Base-by-base conservation (phyloP, 225 moss, liverwort and hornwort genomes). In the Bryoerythrophyllum caledonicum region DNA sequence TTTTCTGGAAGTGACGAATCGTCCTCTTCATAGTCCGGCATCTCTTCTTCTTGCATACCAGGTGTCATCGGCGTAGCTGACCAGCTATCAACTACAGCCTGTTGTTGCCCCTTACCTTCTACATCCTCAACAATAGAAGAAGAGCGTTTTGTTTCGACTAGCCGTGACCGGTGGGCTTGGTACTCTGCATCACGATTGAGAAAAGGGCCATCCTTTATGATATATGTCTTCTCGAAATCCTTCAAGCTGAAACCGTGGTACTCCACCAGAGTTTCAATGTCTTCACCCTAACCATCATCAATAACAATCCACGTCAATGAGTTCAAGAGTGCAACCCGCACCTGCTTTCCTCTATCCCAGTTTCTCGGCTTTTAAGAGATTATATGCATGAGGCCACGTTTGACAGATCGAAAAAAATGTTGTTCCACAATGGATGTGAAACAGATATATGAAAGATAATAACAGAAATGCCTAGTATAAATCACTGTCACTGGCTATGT, bases 241-340 rank as follows among this genome's bases (percentile, higher is more conserved):
- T 93, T 99, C 51, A 92, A 77, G 49, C 84, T 86, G 81, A 99
- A 99, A 30, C 99, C 95, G 76, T 95, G 90, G 68, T 95, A 89
- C 78, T 82, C 74, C 58, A 93, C 79, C 70, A 99, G 76, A 66
- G 82, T 74, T 68, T 93, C 89, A 64, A 91, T 88, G 67, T 92
- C 88, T 81, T 99, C 95, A 63, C 90, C 93, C 93, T 96, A 67
- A 4, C 74, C 57, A 46, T 73, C 78, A 87, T 72, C 63, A 37
- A 68, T 65, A 67, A 38, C 12, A 76, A 76, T n/a, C 52, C 69
- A 74, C 63, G 60, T 23, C 24, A 79, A 76, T 24, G 28, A 49
- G 23, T 68, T 68, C 23, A 59, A 53, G 52, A 77, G 70, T 70
- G 34, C 56, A 71, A 54, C 37, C 6, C n/a, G 38, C 48, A 64